phyloP scores from a whole-genome alignment of 2,329 filamentous ascomycete genomes.

The Colletotrichum noveboracense region DNA sequence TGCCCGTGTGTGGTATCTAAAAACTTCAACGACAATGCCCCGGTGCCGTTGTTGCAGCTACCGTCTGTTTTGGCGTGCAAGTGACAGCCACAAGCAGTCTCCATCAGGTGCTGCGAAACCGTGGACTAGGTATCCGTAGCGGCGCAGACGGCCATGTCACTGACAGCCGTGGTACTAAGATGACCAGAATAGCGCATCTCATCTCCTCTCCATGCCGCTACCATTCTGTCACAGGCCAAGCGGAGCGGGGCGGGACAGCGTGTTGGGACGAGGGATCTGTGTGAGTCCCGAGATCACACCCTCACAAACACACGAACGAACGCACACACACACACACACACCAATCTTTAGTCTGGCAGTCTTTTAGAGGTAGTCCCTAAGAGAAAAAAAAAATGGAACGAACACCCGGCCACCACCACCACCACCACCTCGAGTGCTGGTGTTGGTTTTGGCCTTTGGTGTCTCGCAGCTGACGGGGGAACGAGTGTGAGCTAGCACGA shows the following conservation, averaged over 20 bases:
- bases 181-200: constrained; percentile 17
- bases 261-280: constrained; percentile 8
- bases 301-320: not conserved
- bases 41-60: not conserved
- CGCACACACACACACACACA: not conserved
- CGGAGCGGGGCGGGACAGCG: constrained; percentile 5
- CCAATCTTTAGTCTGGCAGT: not conserved
- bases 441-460: not conserved
- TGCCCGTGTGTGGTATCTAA: not conserved
- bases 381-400: not conserved
- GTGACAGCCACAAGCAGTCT: not conserved
- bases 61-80: not conserved
- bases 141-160: not conserved
- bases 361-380: not conserved
- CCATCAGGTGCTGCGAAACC: not conserved
- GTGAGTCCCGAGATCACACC: constrained; percentile 4
- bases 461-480: constrained; percentile 4
- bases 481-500: not conserved
- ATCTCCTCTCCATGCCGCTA: constrained; percentile 5
- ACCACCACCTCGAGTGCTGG: not conserved
- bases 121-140: not conserved
- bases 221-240: constrained; percentile 9
- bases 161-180: not conserved
- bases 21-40: not conserved
- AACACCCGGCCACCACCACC: not conserved